Base-by-base conservation (phyloP, 768 basidiomycete species). In the Pisolithus orientalis region DNA sequence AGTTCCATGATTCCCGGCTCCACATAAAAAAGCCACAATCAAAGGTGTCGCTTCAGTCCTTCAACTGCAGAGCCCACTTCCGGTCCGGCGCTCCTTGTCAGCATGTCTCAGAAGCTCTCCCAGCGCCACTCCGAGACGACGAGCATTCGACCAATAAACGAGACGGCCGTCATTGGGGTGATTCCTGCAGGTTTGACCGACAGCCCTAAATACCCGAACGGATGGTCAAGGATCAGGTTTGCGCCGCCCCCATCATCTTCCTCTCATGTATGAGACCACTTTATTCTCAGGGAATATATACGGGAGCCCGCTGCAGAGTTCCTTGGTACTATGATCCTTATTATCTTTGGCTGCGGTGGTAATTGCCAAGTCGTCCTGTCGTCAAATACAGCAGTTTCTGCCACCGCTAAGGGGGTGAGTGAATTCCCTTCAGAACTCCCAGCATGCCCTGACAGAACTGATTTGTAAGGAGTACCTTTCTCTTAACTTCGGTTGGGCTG, bases 231-330 rank as follows among this genome's bases (percentile, higher is more conserved):
- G 55, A 74, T 76, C 50, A 76, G 82, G 83, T 83, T 60, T 39
- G 71, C 55, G 14, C 24, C 17, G 27, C 49, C 32, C 27, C 38
- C 49, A 31, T 3, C 8, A 17, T 39, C 39, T 11, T 43, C 38
- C 49, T 16, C 24, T 16, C 52, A 28, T 25, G n/a, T 16, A 29
- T 37, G 17, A 27, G 11, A 40, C 51, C n/a, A 28, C 31, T 24
- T 21, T 11, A 5, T 31, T 44, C 34, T 42, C 52, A 80, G 82
- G 29, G 66, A 72, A 51, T 60, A 62, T 44, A 61, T 85, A 38
- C 72, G 79, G 53, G 84, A 87, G 64, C 77, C 82, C 14, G 75
- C 74, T 28, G 85, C 82, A 14, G 84, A 86, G 63, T 83, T 85
- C 57, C 59, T 84, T 42, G 84, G 83, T 17, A 73, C 76, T 8